Percentiles rank a stretch among this genome's conserved stretches.
Evolutionary conservation across 495 filamentous ascomycete genomes (phyloP).

Genomic region (Recurvomyces mirabilis): DNA sequence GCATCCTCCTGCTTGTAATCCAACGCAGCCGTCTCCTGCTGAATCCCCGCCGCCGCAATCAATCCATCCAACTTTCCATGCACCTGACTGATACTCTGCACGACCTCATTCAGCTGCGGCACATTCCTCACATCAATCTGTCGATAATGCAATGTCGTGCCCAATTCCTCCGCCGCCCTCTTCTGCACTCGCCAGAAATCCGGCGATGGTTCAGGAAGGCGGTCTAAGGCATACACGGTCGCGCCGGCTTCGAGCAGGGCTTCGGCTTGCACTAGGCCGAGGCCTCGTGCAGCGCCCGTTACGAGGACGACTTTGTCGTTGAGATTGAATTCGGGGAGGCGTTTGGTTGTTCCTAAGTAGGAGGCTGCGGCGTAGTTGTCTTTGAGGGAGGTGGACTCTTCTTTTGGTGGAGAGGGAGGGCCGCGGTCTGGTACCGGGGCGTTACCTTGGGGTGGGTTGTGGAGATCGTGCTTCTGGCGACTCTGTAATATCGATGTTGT

Average conservation of each 20-base stretch:
- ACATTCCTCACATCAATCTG: slow-evolving; percentile 79
- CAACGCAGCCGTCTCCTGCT: slow-evolving; percentile 59
- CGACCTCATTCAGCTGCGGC: slow-evolving; percentile 50
- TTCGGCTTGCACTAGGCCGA: slow-evolving; percentile 69
- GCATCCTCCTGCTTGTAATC: slow-evolving; percentile 54
- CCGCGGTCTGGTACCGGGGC: slow-evolving; percentile 5
- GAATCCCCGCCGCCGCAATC: slow-evolving; percentile 71
- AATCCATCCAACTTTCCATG: slow-evolving; percentile 70
- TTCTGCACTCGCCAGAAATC: slow-evolving; percentile 53
- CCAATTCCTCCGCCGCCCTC: slow-evolving; percentile 53
- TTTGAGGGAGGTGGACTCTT: slow-evolving; percentile 12
- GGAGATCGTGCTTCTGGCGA: slow-evolving; percentile 11
- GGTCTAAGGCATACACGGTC: slow-evolving; percentile 51
- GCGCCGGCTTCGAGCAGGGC: slow-evolving; percentile 73
- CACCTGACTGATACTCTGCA: slow-evolving; percentile 55
- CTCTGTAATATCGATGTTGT: background rate
- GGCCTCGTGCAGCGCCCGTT: slow-evolving; percentile 66
- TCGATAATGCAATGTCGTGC: slow-evolving; percentile 63
- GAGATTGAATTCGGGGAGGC: slow-evolving; percentile 69
- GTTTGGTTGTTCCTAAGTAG: slow-evolving; percentile 20
- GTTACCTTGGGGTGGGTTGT: slow-evolving; percentile 14
- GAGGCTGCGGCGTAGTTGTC: slow-evolving; percentile 10
- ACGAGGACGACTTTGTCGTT: slow-evolving; percentile 65
- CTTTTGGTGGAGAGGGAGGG: slow-evolving; percentile 10
- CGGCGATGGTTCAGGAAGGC: slow-evolving; percentile 41